Percentiles rank a stretch among this genome's conserved stretches.
These are phyloP conservation scores for Teunomyces cretensis DNA, from an alignment of 805 yeast genomes.

Conservation along the genomic window DNA sequence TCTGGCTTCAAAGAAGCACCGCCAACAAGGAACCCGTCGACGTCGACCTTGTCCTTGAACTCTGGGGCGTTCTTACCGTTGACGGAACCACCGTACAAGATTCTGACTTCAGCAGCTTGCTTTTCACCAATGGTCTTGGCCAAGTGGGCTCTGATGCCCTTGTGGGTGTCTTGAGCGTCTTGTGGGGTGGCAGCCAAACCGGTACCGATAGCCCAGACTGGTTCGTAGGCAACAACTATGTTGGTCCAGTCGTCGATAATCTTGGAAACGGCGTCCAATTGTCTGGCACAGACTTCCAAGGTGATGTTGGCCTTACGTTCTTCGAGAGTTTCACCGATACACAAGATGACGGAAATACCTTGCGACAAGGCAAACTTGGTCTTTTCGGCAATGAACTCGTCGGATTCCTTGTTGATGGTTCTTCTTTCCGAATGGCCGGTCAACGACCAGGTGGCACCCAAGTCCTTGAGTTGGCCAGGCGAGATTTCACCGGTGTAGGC, in stretches of 20 bases:
- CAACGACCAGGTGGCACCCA: slow-evolving; percentile 91
- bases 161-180: slow-evolving; percentile 96
- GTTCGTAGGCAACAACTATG: slow-evolving; percentile 96
- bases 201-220: slow-evolving; percentile 99
- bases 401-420: slow-evolving; percentile 85
- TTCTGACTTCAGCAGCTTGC: slow-evolving; percentile 78
- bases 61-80: slow-evolving; percentile 89
- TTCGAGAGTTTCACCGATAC: slow-evolving; percentile 97
- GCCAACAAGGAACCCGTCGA: slow-evolving; percentile 98
- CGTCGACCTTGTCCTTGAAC: slow-evolving; percentile 89
- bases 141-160: slow-evolving; percentile 81
- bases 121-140: slow-evolving; percentile 71
- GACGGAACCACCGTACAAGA: slow-evolving; percentile 98
- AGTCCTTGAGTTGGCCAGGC: slow-evolving; percentile 83
- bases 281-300: slow-evolving; percentile 82
- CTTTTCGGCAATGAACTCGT: slow-evolving; percentile 90
- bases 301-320: slow-evolving; percentile 91
- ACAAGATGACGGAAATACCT: slow-evolving; percentile 88
- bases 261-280: slow-evolving; percentile 83
- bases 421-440: slow-evolving; percentile 99
- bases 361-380: slow-evolving; percentile 88
- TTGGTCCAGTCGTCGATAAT: slow-evolving; percentile 84
- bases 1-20: slow-evolving; percentile 99
- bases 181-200: slow-evolving; percentile 98
- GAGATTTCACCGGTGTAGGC: slow-evolving; percentile 98